Conservation (phyloP, 768 basidiomycete species). For the Boletus speciosus region DNA sequence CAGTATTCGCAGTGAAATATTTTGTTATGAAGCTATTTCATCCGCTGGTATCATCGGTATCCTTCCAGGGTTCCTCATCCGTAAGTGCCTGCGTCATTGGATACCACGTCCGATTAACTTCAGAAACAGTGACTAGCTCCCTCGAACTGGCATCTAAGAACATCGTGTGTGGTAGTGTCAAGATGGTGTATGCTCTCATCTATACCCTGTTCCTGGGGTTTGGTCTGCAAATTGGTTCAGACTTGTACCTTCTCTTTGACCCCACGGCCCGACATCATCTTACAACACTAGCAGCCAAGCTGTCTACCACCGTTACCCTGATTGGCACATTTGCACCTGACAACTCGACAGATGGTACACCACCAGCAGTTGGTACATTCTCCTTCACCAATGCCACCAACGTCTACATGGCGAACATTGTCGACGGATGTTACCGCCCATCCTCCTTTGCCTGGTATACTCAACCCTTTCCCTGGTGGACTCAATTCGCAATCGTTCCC, state of each 20-base stretch:
- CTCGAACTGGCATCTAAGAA: conserved; percentile 84
- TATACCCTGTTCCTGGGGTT: conserved; percentile 85
- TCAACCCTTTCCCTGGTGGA: conserved; percentile 80
- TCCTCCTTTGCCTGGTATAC: conserved; percentile 67
- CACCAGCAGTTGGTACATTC: conserved; percentile 60
- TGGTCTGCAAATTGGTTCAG: conserved; percentile 80
- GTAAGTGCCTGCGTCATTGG: conserved; percentile 39
- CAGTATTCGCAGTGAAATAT: conserved; percentile 69
- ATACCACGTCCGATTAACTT: conserved; percentile 2
- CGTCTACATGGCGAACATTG: conserved; percentile 44
- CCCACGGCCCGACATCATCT: conserved; percentile 50
- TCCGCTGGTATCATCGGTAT: conserved; percentile 86
- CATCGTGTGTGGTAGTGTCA: conserved; percentile 78
- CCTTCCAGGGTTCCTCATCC: conserved; percentile 82
- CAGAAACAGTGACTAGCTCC: conserved; percentile 65
- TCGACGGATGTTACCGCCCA: conserved; percentile 71
- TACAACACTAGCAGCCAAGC: conserved; percentile 47
- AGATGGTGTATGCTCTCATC: conserved; percentile 87
- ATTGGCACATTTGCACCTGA: conserved; percentile 69
- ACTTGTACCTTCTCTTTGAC: conserved; percentile 74
- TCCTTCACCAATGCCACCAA: conserved; percentile 56
- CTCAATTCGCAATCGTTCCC: conserved; percentile 72
- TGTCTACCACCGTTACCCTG: conserved; percentile 48
- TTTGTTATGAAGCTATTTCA: conserved; percentile 91
- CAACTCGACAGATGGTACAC: conserved; percentile 37